A percentile compares a stretch with the other conserved stretches of the same genome.
Conservation (phyloP, 345 rosid genomes). For the Viola odorata region DNA sequence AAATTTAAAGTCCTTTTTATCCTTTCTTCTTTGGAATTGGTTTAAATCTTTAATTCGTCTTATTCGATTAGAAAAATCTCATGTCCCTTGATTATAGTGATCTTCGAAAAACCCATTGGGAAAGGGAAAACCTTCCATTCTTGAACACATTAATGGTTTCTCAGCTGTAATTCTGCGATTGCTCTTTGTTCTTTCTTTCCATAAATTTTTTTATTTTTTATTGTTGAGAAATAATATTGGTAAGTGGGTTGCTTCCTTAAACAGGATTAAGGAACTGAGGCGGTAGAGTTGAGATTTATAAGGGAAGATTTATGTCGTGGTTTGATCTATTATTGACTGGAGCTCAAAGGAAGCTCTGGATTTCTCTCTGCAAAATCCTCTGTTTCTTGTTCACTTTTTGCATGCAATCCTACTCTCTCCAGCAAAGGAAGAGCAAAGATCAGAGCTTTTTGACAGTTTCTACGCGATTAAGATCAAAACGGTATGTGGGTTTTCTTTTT, state of each 20-base stretch:
- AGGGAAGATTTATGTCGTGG: slow-evolving; percentile 17
- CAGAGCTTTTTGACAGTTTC: background rate
- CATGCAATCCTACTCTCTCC: slow-evolving; percentile 1
- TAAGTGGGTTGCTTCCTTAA: background rate
- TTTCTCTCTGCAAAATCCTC: background rate
- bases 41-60: background rate
- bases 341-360: slow-evolving; percentile 17
- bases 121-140: background rate
- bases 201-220: too few species aligned
- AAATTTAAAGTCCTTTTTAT: background rate
- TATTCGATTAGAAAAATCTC: too few species aligned
- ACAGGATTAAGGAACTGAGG: background rate
- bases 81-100: too few species aligned
- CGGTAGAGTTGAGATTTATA: background rate
- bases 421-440: background rate
- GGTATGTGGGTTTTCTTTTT: slow-evolving; percentile 16
- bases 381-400: background rate
- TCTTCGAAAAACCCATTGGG: too few species aligned
- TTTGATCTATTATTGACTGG: slow-evolving; percentile 11
- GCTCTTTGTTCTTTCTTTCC: background rate
- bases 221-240: background rate
- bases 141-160: background rate
- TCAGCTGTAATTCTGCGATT: background rate
- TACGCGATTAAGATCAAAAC: slow-evolving; percentile 21
- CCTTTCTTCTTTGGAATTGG: background rate